These are phyloP conservation scores for Didymella exigua DNA, from an alignment of 2,329 filamentous ascomycete species.

Conservation along the genomic window DNA sequence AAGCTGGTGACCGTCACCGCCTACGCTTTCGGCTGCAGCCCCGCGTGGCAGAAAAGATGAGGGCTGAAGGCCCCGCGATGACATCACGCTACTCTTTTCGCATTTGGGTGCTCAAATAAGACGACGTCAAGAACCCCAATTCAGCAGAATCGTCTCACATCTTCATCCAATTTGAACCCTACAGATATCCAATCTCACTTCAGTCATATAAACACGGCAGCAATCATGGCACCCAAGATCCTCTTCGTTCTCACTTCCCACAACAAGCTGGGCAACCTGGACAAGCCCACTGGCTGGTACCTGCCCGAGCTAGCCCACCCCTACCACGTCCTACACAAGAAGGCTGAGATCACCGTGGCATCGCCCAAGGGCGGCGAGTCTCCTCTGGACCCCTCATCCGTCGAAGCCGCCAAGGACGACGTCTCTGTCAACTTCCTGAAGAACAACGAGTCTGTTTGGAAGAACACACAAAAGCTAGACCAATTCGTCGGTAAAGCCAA, in stretches of 20 bases:
- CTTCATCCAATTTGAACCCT: background rate
- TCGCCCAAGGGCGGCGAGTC: constrained; percentile 48
- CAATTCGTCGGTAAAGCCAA: constrained; percentile 61
- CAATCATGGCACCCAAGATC: constrained; percentile 57
- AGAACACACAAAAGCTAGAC: constrained; percentile 64
- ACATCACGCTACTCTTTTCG: background rate
- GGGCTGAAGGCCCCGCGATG: constrained; percentile 10
- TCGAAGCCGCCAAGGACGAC: constrained; percentile 57
- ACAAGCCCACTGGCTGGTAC: constrained; percentile 71
- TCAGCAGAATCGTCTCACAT: background rate
- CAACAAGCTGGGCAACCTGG: constrained; percentile 51
- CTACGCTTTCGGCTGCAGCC: background rate
- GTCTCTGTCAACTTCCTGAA: constrained; percentile 50
- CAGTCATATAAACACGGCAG: background rate
- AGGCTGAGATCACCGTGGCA: constrained; percentile 48
- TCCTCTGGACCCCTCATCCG: constrained; percentile 45
- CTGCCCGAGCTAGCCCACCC: constrained; percentile 53
- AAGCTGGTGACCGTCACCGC: background rate
- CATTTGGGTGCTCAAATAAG: constrained; percentile 1
- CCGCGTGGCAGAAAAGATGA: background rate
- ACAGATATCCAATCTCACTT: background rate
- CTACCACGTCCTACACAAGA: constrained; percentile 47
- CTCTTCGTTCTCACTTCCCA: constrained; percentile 74
- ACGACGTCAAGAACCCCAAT: background rate
- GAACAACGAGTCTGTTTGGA: constrained; percentile 65